These are phyloP conservation scores for Penicillium verhagenii DNA, from an alignment of 495 filamentous ascomycete genomes.

Conservation along the genomic window DNA sequence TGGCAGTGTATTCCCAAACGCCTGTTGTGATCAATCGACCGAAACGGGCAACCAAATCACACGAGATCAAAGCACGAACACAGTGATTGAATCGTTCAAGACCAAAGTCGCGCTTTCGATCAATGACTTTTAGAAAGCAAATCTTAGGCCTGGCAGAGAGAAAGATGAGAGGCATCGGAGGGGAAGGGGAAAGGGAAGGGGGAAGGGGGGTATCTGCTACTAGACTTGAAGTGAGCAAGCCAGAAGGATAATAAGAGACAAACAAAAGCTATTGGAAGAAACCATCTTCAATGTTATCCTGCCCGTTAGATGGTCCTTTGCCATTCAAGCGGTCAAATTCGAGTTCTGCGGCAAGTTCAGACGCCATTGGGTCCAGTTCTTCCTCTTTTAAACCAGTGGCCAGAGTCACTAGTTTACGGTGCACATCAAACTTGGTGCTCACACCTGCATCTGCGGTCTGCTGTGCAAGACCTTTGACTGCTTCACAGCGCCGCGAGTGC, in stretches of 20 bases:
- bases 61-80: too few species aligned
- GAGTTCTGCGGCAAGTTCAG: conserved; percentile 45
- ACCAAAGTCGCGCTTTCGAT: too few species aligned
- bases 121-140: too few species aligned
- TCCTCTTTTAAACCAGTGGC: conserved; percentile 51
- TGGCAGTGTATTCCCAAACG: too few species aligned
- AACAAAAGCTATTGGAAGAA: conserved; percentile 33
- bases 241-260: conserved; percentile 24
- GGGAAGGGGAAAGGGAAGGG: conserved; percentile 18
- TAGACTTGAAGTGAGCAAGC: conserved; percentile 1
- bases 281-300: too few species aligned
- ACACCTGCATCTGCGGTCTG: conserved; percentile 50
- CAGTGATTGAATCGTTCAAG: too few species aligned
- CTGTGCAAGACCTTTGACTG: conserved; percentile 45
- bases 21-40: too few species aligned
- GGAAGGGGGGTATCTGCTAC: conserved; percentile 25
- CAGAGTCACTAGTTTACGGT: conserved; percentile 52
- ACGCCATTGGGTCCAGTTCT: conserved; percentile 49
- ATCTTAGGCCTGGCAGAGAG: too few species aligned
- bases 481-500: conserved; percentile 40
- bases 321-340: conserved; percentile 48
- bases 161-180: conserved; percentile 16
- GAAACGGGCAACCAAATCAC: too few species aligned
- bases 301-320: conserved; percentile 34
- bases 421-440: conserved; percentile 52